phyloP scores from a whole-genome alignment of 2,329 filamentous ascomycete genomes.

The Chaetomium sp. region DNA sequence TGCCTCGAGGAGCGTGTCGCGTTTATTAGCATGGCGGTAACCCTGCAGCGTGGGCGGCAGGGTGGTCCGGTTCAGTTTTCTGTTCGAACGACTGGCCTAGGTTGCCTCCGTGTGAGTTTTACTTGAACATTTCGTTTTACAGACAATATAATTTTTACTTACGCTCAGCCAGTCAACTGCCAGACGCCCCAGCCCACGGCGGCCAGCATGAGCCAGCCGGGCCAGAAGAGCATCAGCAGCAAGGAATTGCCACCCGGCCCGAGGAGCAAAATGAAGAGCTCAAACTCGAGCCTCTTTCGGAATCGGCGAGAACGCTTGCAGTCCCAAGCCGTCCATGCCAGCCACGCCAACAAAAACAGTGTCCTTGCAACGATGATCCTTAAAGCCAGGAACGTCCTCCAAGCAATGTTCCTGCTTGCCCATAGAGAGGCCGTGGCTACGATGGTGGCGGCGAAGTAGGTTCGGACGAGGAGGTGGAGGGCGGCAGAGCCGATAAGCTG shows the following conservation, averaged over 20 bases:
- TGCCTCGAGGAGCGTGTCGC: conserved; percentile 3
- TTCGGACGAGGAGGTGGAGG: conserved; percentile 28
- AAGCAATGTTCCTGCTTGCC: conserved; percentile 29
- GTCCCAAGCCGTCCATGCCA: conserved; percentile 29
- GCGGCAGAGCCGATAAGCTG: conserved; percentile 30
- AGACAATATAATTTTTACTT: conserved; percentile 10
- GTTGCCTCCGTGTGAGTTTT: conserved; percentile 18
- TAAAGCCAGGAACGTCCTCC: conserved; percentile 24
- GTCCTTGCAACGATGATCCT: conserved; percentile 19
- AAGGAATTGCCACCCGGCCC: conserved; percentile 53
- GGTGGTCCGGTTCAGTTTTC: background rate
- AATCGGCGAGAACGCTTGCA: conserved; percentile 26
- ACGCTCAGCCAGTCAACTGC: conserved; percentile 41
- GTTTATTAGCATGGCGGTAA: background rate
- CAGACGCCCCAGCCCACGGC: conserved; percentile 41
- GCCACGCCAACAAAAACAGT: background rate
- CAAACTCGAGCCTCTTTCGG: conserved; percentile 53
- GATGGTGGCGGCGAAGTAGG: conserved; percentile 31
- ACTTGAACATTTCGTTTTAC: background rate
- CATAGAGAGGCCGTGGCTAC: conserved; percentile 23
- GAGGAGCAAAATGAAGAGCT: conserved; percentile 55
- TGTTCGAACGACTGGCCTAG: background rate
- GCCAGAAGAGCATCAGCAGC: conserved; percentile 58
- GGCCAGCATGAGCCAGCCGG: conserved; percentile 56
- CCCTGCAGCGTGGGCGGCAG: background rate